Evolutionary conservation across 2,329 filamentous ascomycete genomes (phyloP), one percentile per base, ranked within the genome.

Genomic region (Claviceps purpurea): DNA sequence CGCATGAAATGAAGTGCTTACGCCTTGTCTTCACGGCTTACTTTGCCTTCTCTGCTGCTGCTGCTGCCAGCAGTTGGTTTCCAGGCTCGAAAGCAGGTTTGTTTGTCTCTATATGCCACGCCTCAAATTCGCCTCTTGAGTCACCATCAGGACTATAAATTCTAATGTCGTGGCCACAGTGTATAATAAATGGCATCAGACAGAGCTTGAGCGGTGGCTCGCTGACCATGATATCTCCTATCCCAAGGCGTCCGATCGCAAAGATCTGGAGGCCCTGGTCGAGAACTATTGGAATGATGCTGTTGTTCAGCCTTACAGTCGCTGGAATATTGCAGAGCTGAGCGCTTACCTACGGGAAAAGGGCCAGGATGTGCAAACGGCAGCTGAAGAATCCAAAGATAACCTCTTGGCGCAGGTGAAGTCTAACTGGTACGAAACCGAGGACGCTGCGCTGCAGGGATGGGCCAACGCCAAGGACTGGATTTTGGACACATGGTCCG

Each of bases 141-240:
- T 22, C 10, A 30, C 26, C 16, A 30, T 49, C 20, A 22, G 5
- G 26, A 7, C 26, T 30, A 30, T 30, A 10, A 30, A 30, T 7
- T 30, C 40, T 44, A 47, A 34, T 13, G 16, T 14, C 22, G 45
- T 40, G 34, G 30, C 30, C 16, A 48, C 64, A 95, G 91, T 85
- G 16, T 97, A 97, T 77, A 96, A 97, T 73, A 96, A 93, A 68
- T 98, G 93, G 93, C 91, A 97, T 63, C 85, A 97, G 75, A 95
- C 88, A 22, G 93, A 98, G 76, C 81, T 98, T 34, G 91, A 98
- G 73, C 82, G 90, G 63, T 98, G 93, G 93, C 82, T 98, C 49
- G 87, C 87, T 34, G 93, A 98, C 66, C 79, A 97, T 71, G 81
- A 90, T 66, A 77, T 98, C 53, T 89, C 91, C 10, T 89, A 96